Percentiles rank a stretch among this genome's conserved stretches.
phyloP scores from a whole-genome alignment of 2,329 filamentous ascomycete species.

The Fusarium albidum region DNA sequence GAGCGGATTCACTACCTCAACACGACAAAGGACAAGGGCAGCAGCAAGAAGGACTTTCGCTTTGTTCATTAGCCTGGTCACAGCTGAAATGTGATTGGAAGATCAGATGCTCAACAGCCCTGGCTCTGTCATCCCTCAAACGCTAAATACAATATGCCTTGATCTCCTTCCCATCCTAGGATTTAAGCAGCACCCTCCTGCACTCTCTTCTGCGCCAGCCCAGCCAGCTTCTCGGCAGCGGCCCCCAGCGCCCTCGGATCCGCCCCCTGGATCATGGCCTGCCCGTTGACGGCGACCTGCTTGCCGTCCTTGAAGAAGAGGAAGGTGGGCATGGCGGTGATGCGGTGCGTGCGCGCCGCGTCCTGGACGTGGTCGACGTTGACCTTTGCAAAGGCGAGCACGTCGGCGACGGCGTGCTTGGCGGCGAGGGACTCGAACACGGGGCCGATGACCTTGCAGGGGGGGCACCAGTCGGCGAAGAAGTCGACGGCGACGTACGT shows the following conservation, averaged over 20 bases:
- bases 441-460: slow-evolving; percentile 58
- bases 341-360: slow-evolving; percentile 76
- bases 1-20: slow-evolving; percentile 19
- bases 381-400: slow-evolving; percentile 83
- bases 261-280: slow-evolving; percentile 46
- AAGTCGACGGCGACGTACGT: slow-evolving; percentile 58
- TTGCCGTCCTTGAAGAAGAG: slow-evolving; percentile 76
- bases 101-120: too few species aligned
- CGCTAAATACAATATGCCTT: too few species aligned
- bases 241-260: slow-evolving; percentile 42
- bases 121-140: too few species aligned
- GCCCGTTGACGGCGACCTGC: slow-evolving; percentile 41
- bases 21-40: slow-evolving; percentile 21
- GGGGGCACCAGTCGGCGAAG: slow-evolving; percentile 60
- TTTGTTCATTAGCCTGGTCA: slow-evolving; percentile 35
- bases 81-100: too few species aligned
- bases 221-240: slow-evolving; percentile 49
- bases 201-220: slow-evolving; percentile 45
- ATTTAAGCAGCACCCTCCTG: slow-evolving; percentile 14
- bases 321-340: slow-evolving; percentile 96
- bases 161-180: too few species aligned
- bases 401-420: slow-evolving; percentile 49
- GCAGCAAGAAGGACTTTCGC: slow-evolving; percentile 26
- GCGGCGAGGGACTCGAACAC: slow-evolving; percentile 48
- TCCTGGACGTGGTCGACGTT: slow-evolving; percentile 86